Evolutionary conservation across 148 eudicot species (phyloP).

Genomic region (Linanthus parryae): DNA sequence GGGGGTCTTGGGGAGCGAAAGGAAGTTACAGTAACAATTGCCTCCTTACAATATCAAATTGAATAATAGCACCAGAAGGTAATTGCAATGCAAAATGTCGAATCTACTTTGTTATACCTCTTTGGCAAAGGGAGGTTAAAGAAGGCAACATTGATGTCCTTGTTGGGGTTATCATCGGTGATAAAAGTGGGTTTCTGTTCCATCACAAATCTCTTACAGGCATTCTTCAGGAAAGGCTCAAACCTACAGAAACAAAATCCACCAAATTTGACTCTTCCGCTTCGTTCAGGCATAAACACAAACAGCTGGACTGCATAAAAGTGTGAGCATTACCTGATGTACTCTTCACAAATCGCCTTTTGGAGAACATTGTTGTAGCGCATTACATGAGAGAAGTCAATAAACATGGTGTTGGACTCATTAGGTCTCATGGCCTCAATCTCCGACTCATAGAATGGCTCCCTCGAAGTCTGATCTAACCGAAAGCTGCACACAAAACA

Average conservation of each 20-base stretch:
- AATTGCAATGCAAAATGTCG: too few species aligned
- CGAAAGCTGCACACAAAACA: slow-evolving; percentile 33
- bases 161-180: slow-evolving; percentile 80
- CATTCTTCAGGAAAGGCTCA: slow-evolving; percentile 75
- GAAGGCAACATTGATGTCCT: slow-evolving; percentile 81
- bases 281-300: too few species aligned
- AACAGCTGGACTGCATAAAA: too few species aligned
- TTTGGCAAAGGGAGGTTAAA: slow-evolving; percentile 78
- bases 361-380: slow-evolving; percentile 75
- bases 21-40: background rate
- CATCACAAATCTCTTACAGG: slow-evolving; percentile 86
- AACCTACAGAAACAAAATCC: slow-evolving; percentile 31
- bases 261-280: background rate
- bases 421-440: slow-evolving; percentile 60
- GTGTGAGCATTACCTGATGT: slow-evolving; percentile 55
- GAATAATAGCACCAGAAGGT: too few species aligned
- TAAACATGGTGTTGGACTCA: slow-evolving; percentile 85
- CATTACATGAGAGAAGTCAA: slow-evolving; percentile 94
- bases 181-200: slow-evolving; percentile 65
- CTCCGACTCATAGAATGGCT: slow-evolving; percentile 59
- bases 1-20: background rate
- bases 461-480: slow-evolving; percentile 35
- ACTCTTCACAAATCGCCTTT: slow-evolving; percentile 80
- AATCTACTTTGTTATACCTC: too few species aligned
- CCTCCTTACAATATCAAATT: too few species aligned